phyloP scores from a whole-genome alignment of 2,329 filamentous ascomycete species.

The Neopestalotiopsis clavispora region DNA sequence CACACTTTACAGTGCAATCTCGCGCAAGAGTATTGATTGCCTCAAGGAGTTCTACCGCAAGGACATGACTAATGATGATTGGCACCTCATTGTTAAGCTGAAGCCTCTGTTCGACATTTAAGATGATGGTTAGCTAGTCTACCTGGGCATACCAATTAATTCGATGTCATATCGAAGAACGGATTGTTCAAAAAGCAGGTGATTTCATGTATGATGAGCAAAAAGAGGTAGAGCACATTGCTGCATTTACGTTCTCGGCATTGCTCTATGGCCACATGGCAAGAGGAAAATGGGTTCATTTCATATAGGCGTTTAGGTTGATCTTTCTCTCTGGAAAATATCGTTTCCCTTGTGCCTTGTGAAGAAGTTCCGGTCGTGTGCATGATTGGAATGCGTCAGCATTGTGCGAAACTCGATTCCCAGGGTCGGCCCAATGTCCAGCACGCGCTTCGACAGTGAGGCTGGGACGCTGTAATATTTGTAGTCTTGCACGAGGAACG shows the following conservation, averaged over 20 bases:
- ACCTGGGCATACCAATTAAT: neutral
- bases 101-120: slow-evolving; percentile 90
- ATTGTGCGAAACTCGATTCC: too few species aligned
- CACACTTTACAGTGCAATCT: slow-evolving; percentile 84
- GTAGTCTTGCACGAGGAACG: too few species aligned
- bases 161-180: neutral
- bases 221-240: neutral
- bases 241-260: neutral
- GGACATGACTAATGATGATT: slow-evolving; percentile 74
- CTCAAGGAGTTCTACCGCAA: slow-evolving; percentile 92
- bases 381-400: neutral
- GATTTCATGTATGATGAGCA: neutral
- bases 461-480: too few species aligned
- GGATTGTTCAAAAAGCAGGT: neutral
- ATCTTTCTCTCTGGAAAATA: neutral
- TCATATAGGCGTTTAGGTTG: neutral
- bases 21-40: slow-evolving; percentile 86
- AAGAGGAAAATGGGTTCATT: neutral
- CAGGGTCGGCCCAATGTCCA: too few species aligned
- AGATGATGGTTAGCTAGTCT: neutral
- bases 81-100: slow-evolving; percentile 91
- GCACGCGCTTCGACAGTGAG: too few species aligned
- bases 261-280: neutral
- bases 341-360: neutral
- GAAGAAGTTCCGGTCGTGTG: neutral